A percentile compares a stretch with the other conserved stretches of the same genome.
Conservation (phyloP, 2,329 filamentous ascomycete genomes). For the Waltergamsia citrina region DNA sequence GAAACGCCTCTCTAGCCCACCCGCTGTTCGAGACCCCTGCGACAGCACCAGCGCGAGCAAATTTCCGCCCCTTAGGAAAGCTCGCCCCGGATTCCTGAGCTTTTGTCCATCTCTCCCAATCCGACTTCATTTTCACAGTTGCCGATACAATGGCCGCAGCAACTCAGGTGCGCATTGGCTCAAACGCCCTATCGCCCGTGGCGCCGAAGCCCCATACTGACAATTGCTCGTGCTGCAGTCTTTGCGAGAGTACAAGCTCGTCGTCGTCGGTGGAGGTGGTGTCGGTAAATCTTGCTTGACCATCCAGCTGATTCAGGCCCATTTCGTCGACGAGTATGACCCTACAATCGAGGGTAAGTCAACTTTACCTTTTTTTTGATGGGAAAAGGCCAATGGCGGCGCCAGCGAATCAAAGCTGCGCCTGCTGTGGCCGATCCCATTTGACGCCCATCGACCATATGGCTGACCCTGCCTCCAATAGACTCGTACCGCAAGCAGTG, state of each 20-base stretch:
- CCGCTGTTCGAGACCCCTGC: neutral
- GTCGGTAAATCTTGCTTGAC: slow-evolving; percentile 99
- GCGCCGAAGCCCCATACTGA: neutral
- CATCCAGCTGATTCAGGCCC: slow-evolving; percentile 89
- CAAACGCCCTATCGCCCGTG: no score
- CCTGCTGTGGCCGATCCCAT: neutral
- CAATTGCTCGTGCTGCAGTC: slow-evolving; percentile 41
- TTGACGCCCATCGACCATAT: neutral
- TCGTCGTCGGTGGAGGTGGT: slow-evolving; percentile 95
- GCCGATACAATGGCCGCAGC: slow-evolving; percentile 15
- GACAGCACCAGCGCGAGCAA: slow-evolving; percentile 8
- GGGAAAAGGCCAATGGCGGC: no score
- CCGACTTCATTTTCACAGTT: slow-evolving; percentile 14
- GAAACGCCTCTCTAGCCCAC: neutral
- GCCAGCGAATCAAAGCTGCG: no score
- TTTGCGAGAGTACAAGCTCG: slow-evolving; percentile 86
- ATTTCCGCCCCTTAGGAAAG: slow-evolving; percentile 6
- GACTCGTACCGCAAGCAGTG: slow-evolving; percentile 99
- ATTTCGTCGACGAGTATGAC: slow-evolving; percentile 99
- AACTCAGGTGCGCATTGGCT: slow-evolving; percentile 19
- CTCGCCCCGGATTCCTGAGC: slow-evolving; percentile 3
- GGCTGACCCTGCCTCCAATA: slow-evolving; percentile 25
- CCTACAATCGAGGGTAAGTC: slow-evolving; percentile 91
- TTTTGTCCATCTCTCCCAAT: slow-evolving; percentile 1
- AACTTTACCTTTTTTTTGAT: slow-evolving; percentile 4